Percentiles rank a stretch among this genome's conserved stretches.
Evolutionary conservation across 2,329 filamentous ascomycete genomes (phyloP).

Genomic region (Fusarium pseudocircinatum): DNA sequence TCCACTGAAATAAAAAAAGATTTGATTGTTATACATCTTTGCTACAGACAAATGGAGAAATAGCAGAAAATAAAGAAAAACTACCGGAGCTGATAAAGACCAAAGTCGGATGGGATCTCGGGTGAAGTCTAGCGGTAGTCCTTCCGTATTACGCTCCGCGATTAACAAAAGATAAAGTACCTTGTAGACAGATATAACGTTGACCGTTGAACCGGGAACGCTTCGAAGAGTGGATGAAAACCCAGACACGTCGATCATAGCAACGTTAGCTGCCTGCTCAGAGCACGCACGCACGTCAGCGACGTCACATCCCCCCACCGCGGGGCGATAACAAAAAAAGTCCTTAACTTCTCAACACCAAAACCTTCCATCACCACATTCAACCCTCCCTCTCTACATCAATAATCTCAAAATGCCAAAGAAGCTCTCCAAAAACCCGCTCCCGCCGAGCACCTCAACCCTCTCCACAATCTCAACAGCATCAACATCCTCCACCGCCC

Average conservation of each 20-base stretch:
- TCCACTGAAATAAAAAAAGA: background rate
- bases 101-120: background rate
- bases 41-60: no score
- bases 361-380: background rate
- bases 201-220: background rate
- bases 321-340: conserved; percentile 18
- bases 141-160: background rate
- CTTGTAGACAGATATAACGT: background rate
- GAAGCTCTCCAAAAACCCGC: conserved; percentile 46
- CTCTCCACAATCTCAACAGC: conserved; percentile 42
- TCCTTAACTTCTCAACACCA: conserved; percentile 20
- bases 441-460: conserved; percentile 34
- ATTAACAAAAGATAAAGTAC: no score
- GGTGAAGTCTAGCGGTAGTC: background rate
- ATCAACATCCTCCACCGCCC: conserved; percentile 45
- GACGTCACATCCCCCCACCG: conserved; percentile 21
- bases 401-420: conserved; percentile 43
- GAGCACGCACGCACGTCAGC: background rate
- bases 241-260: background rate
- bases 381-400: no score
- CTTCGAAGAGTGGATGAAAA: background rate
- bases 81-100: rapidly evolving
- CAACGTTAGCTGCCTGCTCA: background rate
- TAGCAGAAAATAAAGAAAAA: background rate
- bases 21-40: rapidly evolving